These are phyloP conservation scores for Globisporangium lucens DNA, from an alignment of 352 stramenopile genomes.

Conservation along the genomic window DNA sequence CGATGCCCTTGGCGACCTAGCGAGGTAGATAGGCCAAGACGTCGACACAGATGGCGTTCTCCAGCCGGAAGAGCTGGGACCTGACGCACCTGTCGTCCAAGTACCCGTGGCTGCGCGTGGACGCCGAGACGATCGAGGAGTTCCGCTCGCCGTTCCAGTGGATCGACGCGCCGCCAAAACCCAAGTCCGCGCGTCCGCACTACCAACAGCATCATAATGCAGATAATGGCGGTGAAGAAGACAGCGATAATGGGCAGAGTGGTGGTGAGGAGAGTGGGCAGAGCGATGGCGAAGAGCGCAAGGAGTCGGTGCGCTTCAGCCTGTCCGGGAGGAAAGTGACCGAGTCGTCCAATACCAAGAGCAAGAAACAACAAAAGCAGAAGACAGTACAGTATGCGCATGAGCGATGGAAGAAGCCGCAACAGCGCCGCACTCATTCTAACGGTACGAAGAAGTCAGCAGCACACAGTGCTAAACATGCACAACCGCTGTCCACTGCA, in stretches of 20 bases:
- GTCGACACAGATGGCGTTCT: not conserved
- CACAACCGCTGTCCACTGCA: not conserved
- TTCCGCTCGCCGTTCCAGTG: slow-evolving; percentile 64
- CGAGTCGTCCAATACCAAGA: not conserved
- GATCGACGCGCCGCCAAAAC: slow-evolving; percentile 16
- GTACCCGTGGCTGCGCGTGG: slow-evolving; percentile 77
- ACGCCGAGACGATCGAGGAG: slow-evolving; percentile 55
- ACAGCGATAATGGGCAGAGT: not conserved
- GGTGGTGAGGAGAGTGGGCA: not conserved
- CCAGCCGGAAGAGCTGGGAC: slow-evolving; percentile 32
- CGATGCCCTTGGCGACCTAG: not conserved
- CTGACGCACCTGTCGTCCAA: slow-evolving; percentile 53
- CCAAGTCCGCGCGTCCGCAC: not conserved
- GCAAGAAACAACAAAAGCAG: not conserved
- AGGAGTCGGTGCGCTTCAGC: slow-evolving; percentile 13
- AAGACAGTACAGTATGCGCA: not conserved
- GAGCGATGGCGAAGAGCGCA: slow-evolving; percentile 11
- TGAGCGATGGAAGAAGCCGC: not conserved
- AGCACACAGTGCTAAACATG: not conserved
- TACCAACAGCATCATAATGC: not conserved
- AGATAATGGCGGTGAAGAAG: not conserved
- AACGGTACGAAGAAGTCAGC: not conserved
- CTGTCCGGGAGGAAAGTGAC: slow-evolving; percentile 1
- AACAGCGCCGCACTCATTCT: not conserved
- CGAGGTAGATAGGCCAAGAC: not conserved